A percentile compares a stretch with the other conserved stretches of the same genome.
Conservation (phyloP, 2,329 filamentous ascomycete genomes). For the Fonsecaea pedrosoi region DNA sequence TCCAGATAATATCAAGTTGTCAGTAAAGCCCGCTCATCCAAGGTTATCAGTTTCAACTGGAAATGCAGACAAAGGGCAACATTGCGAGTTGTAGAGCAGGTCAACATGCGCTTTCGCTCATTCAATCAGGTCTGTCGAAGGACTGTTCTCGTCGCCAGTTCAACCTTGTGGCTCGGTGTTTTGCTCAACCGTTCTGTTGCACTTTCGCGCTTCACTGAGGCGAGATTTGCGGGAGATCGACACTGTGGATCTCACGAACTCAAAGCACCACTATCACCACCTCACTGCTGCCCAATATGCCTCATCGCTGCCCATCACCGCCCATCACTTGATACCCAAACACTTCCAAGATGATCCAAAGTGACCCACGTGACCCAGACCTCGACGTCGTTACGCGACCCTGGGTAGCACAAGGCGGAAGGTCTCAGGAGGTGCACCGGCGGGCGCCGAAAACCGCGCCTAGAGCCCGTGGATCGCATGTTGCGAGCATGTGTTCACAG, state of each 20-base stretch:
- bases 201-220: conserved; percentile 1
- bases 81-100: background rate
- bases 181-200: background rate
- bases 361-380: conserved; percentile 22
- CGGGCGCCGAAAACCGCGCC: conserved; percentile 16
- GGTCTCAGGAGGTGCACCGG: conserved; percentile 11
- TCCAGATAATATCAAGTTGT: conserved; percentile 17
- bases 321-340: conserved; percentile 26
- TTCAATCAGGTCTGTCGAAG: background rate
- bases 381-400: background rate
- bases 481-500: conserved; percentile 35
- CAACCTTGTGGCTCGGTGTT: background rate
- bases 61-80: background rate
- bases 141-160: background rate
- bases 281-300: conserved; percentile 12
- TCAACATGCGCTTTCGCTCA: background rate
- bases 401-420: conserved; percentile 2
- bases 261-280: background rate
- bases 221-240: conserved; percentile 12
- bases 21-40: conserved; percentile 14
- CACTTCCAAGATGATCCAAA: conserved; percentile 1
- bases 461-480: background rate
- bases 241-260: background rate
- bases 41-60: background rate
- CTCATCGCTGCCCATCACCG: conserved; percentile 18